Evolutionary conservation across 1,139 yeast species (phyloP), one percentile per base, ranked within the genome.

Genomic region (Petasospora rhodanensis): DNA sequence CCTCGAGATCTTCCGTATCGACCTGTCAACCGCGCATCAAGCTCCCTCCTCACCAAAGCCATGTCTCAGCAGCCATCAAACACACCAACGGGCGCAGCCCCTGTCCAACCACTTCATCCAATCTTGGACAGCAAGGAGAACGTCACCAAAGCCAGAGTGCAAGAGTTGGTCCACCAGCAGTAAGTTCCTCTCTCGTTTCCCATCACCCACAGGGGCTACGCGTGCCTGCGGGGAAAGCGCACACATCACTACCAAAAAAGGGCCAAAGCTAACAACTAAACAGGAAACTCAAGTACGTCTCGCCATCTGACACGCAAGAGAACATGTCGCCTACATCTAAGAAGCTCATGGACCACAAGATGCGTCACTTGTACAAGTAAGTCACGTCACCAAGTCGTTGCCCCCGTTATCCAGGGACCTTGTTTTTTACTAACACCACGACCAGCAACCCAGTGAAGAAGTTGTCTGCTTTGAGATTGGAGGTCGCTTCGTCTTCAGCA

Each of bases 241-340:
- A n/a, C n/a, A n/a, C n/a, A n/a, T n/a, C n/a, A n/a, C n/a, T n/a
- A n/a, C n/a, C n/a, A n/a, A n/a, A n/a, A n/a, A n/a, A n/a, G n/a
- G n/a, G n/a, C n/a, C n/a, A n/a, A n/a, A n/a, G 10, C 18, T 24
- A 13, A 27, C 35, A 14, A 27, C 7, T 14, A n/a, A 4, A 17
- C 25, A 51, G 55, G 29, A 51, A 49, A 32, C 38, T 51, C 14
- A 41, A 51, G 32, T 51, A 51, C 21, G 44, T 51, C 14, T 51
- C 55, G 6, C 55, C 55, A 15, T 49, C 54, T 4, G 55, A 51
- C 24, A 43, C 39, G 24, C 42, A 40, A 10, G 55, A 51, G 36
- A 51, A 49, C 34, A 18, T 51, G 29, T 49, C 54, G 1, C 55
- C 55, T 31, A 49, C 53, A 6, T 49, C 54, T 4, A 51, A 47